A percentile compares a stretch with the other conserved stretches of the same genome.
phyloP scores from a whole-genome alignment of 306 rosid species.

The Leucaena leucocephala region DNA sequence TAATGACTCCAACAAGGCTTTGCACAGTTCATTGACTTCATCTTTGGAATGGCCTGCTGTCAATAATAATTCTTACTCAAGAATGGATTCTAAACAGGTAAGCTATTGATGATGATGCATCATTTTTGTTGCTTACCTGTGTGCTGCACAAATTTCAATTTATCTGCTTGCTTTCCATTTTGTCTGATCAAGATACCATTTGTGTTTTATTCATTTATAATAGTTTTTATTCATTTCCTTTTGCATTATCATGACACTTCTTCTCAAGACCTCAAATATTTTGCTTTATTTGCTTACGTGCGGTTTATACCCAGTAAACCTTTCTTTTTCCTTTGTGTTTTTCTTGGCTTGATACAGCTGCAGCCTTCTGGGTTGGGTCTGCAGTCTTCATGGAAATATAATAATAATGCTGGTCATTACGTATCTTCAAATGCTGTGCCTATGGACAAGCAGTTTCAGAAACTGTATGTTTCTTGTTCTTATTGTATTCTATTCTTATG shows the following conservation, averaged over 20 bases:
- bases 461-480: conserved; percentile 64
- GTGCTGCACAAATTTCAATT: not conserved
- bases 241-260: not conserved
- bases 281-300: conserved; percentile 31
- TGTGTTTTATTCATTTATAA: conserved; percentile 12
- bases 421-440: conserved; percentile 52
- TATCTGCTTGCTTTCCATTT: conserved; percentile 11
- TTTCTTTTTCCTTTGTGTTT: not conserved
- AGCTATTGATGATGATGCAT: not conserved
- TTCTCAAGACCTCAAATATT: conserved; percentile 29
- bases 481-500: conserved; percentile 26
- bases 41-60: conserved; percentile 46
- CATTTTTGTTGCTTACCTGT: not conserved
- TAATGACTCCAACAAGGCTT: conserved; percentile 36
- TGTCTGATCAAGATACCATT: conserved; percentile 23
- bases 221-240: conserved; percentile 7
- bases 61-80: conserved; percentile 35
- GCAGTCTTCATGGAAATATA: conserved; percentile 69
- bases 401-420: conserved; percentile 34
- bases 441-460: conserved; percentile 73
- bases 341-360: conserved; percentile 30
- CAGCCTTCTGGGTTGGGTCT: conserved; percentile 62
- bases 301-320: conserved; percentile 9
- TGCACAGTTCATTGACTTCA: conserved; percentile 33
- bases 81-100: conserved; percentile 50